Conservation (phyloP, 129 eudicot genomes). For the Tagetes erecta region DNA sequence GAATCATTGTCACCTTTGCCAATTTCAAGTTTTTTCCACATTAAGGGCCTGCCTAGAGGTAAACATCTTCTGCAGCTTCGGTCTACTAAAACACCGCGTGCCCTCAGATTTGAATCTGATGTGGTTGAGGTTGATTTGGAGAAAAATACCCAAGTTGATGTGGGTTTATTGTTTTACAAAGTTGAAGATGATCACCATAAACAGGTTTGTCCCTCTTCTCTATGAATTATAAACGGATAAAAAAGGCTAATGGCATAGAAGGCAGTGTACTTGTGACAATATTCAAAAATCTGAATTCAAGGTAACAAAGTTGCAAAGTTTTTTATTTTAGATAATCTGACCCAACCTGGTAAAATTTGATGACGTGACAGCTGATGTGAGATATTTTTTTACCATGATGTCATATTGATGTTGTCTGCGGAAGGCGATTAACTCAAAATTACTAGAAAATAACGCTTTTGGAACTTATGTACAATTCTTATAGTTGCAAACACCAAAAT, state of each 20-base stretch:
- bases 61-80: conserved; percentile 86
- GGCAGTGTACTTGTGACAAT: background rate
- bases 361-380: background rate
- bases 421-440: background rate
- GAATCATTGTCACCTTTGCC: conserved; percentile 79
- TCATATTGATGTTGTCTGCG: background rate
- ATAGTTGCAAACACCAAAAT: background rate
- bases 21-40: conserved; percentile 87
- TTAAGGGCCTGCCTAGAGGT: conserved; percentile 81
- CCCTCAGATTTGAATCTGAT: conserved; percentile 73
- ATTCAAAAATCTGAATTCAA: background rate
- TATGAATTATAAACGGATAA: background rate
- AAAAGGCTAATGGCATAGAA: background rate
- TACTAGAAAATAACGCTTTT: background rate
- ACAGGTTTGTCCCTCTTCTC: conserved; percentile 52
- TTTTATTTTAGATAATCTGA: background rate
- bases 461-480: background rate
- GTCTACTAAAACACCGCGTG: conserved; percentile 50
- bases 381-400: conserved; percentile 4
- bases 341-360: background rate
- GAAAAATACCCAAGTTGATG: conserved; percentile 61
- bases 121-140: conserved; percentile 88
- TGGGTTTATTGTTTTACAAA: conserved; percentile 68
- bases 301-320: background rate
- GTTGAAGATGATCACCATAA: conserved; percentile 70